phyloP scores from a whole-genome alignment of 2,329 filamentous ascomycete genomes.

The Exophiala phaeomuriformis region DNA sequence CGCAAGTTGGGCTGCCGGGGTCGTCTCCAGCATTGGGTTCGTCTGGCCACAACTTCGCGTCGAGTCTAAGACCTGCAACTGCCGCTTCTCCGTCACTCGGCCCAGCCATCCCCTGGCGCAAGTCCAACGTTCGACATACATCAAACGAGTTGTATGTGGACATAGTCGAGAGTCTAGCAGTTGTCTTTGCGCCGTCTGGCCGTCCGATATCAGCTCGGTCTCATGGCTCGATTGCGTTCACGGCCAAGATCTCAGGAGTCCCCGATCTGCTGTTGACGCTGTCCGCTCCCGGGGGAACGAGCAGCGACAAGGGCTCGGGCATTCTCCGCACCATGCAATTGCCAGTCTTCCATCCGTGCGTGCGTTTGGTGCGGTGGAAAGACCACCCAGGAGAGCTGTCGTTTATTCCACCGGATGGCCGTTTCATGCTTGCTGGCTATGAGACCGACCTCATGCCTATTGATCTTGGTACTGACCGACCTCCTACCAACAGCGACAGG shows the following conservation, averaged over 20 bases:
- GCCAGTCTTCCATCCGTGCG: conserved; percentile 93
- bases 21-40: conserved; percentile 38
- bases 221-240: conserved; percentile 90
- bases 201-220: conserved; percentile 78
- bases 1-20: conserved; percentile 77
- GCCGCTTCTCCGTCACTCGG: conserved; percentile 31
- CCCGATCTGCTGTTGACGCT: conserved; percentile 81
- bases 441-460: conserved; percentile 83
- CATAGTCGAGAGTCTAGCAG: conserved; percentile 79
- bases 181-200: conserved; percentile 85
- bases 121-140: conserved; percentile 87
- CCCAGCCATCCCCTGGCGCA: conserved; percentile 72
- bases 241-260: conserved; percentile 86
- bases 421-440: conserved; percentile 88
- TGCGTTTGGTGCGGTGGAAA: conserved; percentile 81
- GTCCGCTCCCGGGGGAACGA: conserved; percentile 71
- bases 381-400: conserved; percentile 85
- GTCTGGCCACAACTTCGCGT: conserved; percentile 34
- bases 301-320: conserved; percentile 41
- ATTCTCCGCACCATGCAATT: conserved; percentile 70
- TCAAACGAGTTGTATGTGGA: conserved; percentile 97
- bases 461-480: conserved; percentile 51
- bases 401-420: conserved; percentile 89
- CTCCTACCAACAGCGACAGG: conserved; percentile 49
- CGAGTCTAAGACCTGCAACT: conserved; percentile 31